phyloP scores from a whole-genome alignment of 1,284 basidiomycete genomes.

The Apiotrichum sp. region DNA sequence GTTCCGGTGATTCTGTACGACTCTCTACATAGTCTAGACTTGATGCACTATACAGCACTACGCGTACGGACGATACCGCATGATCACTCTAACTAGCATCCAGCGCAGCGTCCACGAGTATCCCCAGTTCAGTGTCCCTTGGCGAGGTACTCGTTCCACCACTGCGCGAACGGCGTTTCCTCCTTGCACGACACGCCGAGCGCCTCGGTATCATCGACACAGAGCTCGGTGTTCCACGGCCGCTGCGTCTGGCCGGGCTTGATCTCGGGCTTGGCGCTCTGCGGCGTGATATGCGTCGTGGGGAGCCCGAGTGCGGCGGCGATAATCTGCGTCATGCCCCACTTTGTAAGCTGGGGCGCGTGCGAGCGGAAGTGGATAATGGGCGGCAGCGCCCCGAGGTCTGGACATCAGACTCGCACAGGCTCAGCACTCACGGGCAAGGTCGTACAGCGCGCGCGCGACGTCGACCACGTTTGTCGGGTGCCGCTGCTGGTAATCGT shows the following conservation, averaged over 20 bases:
- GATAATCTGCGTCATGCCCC: slow-evolving; percentile 48
- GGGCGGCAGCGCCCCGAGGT: slow-evolving; percentile 33
- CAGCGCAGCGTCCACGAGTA: too few species aligned
- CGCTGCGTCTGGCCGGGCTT: slow-evolving; percentile 33
- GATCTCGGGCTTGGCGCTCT: slow-evolving; percentile 23
- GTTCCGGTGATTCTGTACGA: background rate
- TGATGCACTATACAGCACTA: slow-evolving; percentile 5
- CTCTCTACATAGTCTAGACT: slow-evolving; percentile 5
- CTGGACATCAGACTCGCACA: slow-evolving; percentile 6
- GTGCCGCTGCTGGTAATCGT: slow-evolving; percentile 47
- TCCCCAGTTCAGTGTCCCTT: background rate
- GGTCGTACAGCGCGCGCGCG: slow-evolving; percentile 45
- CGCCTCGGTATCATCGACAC: slow-evolving; percentile 28
- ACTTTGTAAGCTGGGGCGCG: slow-evolving; percentile 49
- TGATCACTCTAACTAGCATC: too few species aligned
- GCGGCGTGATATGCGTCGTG: slow-evolving; percentile 38
- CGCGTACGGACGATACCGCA: background rate
- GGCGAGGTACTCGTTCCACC: slow-evolving; percentile 36
- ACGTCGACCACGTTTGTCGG: slow-evolving; percentile 52
- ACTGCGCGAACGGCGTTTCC: slow-evolving; percentile 31
- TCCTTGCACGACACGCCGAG: slow-evolving; percentile 37
- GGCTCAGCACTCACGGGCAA: slow-evolving; percentile 29
- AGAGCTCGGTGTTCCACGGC: slow-evolving; percentile 45
- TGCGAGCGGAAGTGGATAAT: slow-evolving; percentile 50
- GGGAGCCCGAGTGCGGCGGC: slow-evolving; percentile 34